These are phyloP conservation scores for Ceratocystis albifundus DNA, from an alignment of 2,329 filamentous ascomycete species.

Conservation along the genomic window DNA sequence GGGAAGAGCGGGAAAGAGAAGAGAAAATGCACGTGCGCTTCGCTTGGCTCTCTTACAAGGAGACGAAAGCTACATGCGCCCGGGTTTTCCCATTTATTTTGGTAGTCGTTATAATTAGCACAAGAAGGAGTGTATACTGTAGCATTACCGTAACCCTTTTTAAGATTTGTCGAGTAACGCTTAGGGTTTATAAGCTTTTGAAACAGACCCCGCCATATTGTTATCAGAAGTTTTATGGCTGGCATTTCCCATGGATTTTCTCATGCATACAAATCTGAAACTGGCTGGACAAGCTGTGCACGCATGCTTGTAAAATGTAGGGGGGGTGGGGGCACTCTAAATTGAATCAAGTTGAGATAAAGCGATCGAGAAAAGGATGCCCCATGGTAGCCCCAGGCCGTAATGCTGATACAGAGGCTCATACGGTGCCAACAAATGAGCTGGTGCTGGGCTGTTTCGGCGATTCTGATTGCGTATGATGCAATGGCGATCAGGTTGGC, in stretches of 20 bases:
- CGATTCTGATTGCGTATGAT: not conserved
- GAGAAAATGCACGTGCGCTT: not conserved
- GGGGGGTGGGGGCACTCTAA: not conserved
- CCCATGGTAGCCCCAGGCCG: not conserved
- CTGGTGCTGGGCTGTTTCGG: not conserved
- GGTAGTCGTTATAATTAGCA: not conserved
- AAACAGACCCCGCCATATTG: not conserved
- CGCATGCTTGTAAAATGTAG: not conserved
- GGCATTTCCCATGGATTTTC: not conserved
- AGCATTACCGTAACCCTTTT: not conserved
- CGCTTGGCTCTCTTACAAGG: not conserved
- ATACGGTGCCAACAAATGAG: not conserved
- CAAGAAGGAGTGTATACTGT: not conserved
- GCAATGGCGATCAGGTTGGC: not conserved
- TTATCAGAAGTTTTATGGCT: not conserved
- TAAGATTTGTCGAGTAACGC: too few species aligned
- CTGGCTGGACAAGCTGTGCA: not conserved
- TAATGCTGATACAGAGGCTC: not conserved
- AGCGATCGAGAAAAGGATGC: not conserved
- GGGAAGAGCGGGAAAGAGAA: constrained; percentile 2
- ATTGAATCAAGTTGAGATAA: not conserved
- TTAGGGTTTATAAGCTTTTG: not conserved
- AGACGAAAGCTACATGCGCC: not conserved
- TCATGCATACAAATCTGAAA: not conserved
- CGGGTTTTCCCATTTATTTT: not conserved